Base-by-base conservation (phyloP, 73 alveolate genomes). In the Paramecium sexaurelia region DNA sequence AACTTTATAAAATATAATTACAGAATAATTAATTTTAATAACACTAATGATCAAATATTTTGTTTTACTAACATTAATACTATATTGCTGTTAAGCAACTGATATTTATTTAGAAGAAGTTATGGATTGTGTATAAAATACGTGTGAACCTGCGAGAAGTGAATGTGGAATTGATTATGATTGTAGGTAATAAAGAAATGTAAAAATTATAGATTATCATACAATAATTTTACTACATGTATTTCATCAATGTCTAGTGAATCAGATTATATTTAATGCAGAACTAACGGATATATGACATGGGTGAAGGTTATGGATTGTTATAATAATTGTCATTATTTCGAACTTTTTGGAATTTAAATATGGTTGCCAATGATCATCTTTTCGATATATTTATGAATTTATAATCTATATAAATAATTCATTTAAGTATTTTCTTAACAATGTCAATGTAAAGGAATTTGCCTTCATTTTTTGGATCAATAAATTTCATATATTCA, bases 401-500 rank as follows among this genome's bases (percentile, higher is more conserved):
- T 66, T 66, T 19, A 66, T 29, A 22, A 32, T 29, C 9, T 66
- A 66, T 66, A 7, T 51, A 51, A 71, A 71, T 37, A 33, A 43
- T 37, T 78, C 90, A 78, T 43, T 78, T 78, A 41, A 78, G 90
- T 78, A 78, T 78, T 78, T 78, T 78, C 43, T 78, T 78, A 26
- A 78, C 90, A 22, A 78, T 78, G n/a, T 78, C 90, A 19, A 78
- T 78, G 73, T 78, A 78, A 6, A 78, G 73, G 73, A 78, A 78
- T 43, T 78, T 78, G 9, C 90, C 90, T 15, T 78, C 90, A 78
- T 78, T 78, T 43, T 78, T 78, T 10, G 90, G 90, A 78, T 78
- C 90, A 45, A 78, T 78, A 43, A 78, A 78, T 78, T 78, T 78
- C 90, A 78, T 78, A 78, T 78, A 78, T 45, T 78, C 90, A 78